Evolutionary conservation across 1,284 basidiomycete genomes (phyloP).

Genomic region (Trichosporon inkin): DNA sequence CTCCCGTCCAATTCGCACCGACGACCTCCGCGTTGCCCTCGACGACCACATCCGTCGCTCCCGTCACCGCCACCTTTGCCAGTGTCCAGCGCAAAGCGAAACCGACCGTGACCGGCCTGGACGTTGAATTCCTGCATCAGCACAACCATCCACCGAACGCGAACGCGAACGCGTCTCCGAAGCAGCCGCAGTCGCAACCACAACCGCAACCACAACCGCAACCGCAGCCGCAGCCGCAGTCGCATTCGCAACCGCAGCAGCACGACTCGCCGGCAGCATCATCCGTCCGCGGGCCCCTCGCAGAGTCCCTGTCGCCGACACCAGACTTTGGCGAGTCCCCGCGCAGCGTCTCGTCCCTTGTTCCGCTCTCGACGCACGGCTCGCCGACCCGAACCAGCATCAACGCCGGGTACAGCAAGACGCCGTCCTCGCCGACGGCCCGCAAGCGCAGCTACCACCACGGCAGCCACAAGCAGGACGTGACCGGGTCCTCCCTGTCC

Average conservation of each 20-base stretch:
- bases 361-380: not conserved
- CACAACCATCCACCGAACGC: not conserved
- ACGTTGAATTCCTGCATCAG: not conserved
- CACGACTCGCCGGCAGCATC: too few relatives aligned
- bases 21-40: not conserved
- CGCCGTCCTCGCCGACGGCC: not conserved
- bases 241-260: not conserved
- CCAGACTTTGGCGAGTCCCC: not conserved
- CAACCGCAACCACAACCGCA: not conserved
- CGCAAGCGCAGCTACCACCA: not conserved
- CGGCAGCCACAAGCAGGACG: constrained; percentile 1
- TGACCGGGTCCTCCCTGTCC: not conserved
- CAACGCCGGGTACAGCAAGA: not conserved
- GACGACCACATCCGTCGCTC: not conserved
- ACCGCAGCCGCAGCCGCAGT: not conserved
- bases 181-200: not conserved
- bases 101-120: not conserved
- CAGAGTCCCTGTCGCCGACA: not conserved
- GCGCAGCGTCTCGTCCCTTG: constrained; percentile 5
- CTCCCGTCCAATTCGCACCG: not conserved
- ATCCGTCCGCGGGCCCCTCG: too few relatives aligned
- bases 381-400: too few relatives aligned
- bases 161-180: too few relatives aligned
- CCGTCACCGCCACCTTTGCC: constrained; percentile 7
- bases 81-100: not conserved